phyloP scores from a whole-genome alignment of 2,329 filamentous ascomycete species.

The Chaetothyriales sp. region DNA sequence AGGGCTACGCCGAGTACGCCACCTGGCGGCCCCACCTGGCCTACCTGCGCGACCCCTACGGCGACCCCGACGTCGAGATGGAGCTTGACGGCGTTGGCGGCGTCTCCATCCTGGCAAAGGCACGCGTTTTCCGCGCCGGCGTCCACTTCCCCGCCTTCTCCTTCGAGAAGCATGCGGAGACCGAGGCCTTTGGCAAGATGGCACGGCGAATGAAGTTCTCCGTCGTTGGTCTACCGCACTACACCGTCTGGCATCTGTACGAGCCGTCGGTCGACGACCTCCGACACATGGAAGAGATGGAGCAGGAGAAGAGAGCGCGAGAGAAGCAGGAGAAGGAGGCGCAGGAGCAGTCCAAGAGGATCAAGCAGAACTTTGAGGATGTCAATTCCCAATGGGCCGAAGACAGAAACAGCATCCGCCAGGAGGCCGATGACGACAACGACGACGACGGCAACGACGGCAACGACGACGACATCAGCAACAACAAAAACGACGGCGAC shows the following conservation, averaged over 20 bases:
- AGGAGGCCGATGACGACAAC: background rate
- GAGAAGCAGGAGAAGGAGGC: slow-evolving; percentile 69
- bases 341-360: slow-evolving; percentile 58
- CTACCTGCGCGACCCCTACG: slow-evolving; percentile 90
- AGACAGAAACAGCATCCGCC: slow-evolving; percentile 39
- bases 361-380: slow-evolving; percentile 69
- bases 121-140: slow-evolving; percentile 82
- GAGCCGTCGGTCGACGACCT: slow-evolving; percentile 98
- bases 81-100: slow-evolving; percentile 87
- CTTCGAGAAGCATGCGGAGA: slow-evolving; percentile 97
- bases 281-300: slow-evolving; percentile 98
- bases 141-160: slow-evolving; percentile 97
- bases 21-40: slow-evolving; percentile 96
- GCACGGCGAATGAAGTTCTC: slow-evolving; percentile 91
- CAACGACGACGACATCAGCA: background rate
- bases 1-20: slow-evolving; percentile 96
- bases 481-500: background rate
- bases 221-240: slow-evolving; percentile 89
- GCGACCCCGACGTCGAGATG: slow-evolving; percentile 99
- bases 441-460: slow-evolving; percentile 2
- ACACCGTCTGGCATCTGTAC: slow-evolving; percentile 98
- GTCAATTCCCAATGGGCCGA: slow-evolving; percentile 72
- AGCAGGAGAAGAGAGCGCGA: slow-evolving; percentile 63
- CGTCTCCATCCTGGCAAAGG: slow-evolving; percentile 94
- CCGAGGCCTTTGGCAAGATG: slow-evolving; percentile 99